Percentiles rank a stretch among this genome's conserved stretches.
phyloP scores from a whole-genome alignment of 805 yeast species.

The Zygotorulaspora florentina region DNA sequence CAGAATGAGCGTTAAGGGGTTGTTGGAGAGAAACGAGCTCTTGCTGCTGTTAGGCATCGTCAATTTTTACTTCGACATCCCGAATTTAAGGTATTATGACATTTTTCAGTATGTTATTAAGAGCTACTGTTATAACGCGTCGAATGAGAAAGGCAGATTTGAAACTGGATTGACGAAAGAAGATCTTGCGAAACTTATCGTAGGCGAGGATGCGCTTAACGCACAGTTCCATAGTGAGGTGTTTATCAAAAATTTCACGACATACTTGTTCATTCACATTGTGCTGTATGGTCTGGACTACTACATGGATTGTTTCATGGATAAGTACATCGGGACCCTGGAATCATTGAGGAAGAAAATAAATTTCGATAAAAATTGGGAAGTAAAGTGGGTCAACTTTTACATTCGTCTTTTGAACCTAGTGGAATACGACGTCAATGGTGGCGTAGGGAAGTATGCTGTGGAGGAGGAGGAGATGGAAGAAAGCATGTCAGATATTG shows the following conservation, averaged over 20 bases:
- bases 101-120: slow-evolving; percentile 15
- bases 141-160: not conserved
- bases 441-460: not conserved
- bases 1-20: slow-evolving; percentile 6
- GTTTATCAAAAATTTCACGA: slow-evolving; percentile 18
- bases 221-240: slow-evolving; percentile 20
- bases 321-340: slow-evolving; percentile 17
- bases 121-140: slow-evolving; percentile 14
- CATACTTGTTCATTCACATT: slow-evolving; percentile 16
- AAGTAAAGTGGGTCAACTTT: slow-evolving; percentile 22
- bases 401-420: slow-evolving; percentile 18
- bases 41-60: slow-evolving; percentile 17
- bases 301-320: slow-evolving; percentile 17
- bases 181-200: slow-evolving; percentile 10
- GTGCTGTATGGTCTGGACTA: slow-evolving; percentile 13
- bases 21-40: slow-evolving; percentile 16
- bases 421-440: slow-evolving; percentile 7
- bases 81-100: slow-evolving; percentile 16
- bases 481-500: slow-evolving; percentile 1
- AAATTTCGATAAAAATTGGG: slow-evolving; percentile 24
- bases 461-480: slow-evolving; percentile 10
- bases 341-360: slow-evolving; percentile 20
- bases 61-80: slow-evolving; percentile 25
- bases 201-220: slow-evolving; percentile 6
- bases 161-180: slow-evolving; percentile 3